Conservation (phyloP, 2,329 filamentous ascomycete species). For the Scedosporium dehoogii region DNA sequence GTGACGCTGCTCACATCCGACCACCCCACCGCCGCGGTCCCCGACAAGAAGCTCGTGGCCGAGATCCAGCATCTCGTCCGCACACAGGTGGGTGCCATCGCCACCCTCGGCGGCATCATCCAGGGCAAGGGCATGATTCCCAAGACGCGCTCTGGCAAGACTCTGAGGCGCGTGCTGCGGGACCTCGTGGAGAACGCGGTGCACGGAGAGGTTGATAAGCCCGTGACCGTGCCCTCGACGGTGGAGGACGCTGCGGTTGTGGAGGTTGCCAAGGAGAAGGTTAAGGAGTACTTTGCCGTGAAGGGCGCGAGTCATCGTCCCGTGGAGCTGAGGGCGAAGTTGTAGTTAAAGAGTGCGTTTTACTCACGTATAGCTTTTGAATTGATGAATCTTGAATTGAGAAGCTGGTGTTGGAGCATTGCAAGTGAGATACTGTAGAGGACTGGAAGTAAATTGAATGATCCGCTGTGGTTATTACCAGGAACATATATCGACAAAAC, state of each 20-base stretch:
- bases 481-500: too few relatives aligned
- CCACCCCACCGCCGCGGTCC: conserved; percentile 41
- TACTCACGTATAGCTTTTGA: neutral
- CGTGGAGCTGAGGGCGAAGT: conserved; percentile 38
- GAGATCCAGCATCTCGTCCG: conserved; percentile 68
- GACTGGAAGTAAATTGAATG: too few relatives aligned
- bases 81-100: conserved; percentile 77
- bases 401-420: too few relatives aligned
- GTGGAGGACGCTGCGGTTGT: conserved; percentile 74
- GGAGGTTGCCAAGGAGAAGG: conserved; percentile 58
- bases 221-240: conserved; percentile 68
- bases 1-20: conserved; percentile 43
- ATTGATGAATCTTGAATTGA: neutral
- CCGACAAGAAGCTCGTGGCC: conserved; percentile 29
- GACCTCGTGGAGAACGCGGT: conserved; percentile 78
- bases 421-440: too few relatives aligned
- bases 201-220: conserved; percentile 60
- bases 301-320: conserved; percentile 30
- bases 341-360: conserved; percentile 23
- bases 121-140: conserved; percentile 82
- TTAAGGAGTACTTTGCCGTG: conserved; percentile 65
- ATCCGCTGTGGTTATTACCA: too few relatives aligned
- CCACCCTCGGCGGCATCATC: conserved; percentile 75
- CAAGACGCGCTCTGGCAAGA: conserved; percentile 89
- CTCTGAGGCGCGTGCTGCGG: conserved; percentile 67